phyloP scores from a whole-genome alignment of 257 asterid species.

The Scutellaria barbata region DNA sequence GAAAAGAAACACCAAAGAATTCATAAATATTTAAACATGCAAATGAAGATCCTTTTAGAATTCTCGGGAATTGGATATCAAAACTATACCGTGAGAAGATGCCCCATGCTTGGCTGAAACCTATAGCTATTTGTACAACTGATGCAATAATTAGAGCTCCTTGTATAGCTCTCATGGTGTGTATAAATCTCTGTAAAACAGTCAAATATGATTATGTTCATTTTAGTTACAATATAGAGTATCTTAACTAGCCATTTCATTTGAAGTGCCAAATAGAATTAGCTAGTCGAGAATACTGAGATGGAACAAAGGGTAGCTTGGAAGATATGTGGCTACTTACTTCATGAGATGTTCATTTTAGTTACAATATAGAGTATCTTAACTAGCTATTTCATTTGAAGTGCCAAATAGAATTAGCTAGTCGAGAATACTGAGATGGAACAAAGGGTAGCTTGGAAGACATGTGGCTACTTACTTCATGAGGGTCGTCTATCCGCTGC shows the following conservation, averaged over 20 bases:
- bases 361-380: no score
- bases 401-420: no score
- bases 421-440: no score
- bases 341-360: conserved; percentile 41
- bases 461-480: conserved; percentile 52
- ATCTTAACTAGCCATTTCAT: no score
- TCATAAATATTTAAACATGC: conserved; percentile 24
- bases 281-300: no score
- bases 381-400: no score
- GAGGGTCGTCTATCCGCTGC: conserved; percentile 69
- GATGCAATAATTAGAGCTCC: conserved; percentile 91
- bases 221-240: no score
- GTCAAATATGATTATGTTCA: not conserved
- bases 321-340: conserved; percentile 46
- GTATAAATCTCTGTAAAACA: conserved; percentile 69
- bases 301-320: not conserved
- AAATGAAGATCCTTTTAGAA: conserved; percentile 1
- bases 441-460: not conserved
- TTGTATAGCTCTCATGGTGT: conserved; percentile 93
- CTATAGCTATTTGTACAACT: conserved; percentile 75
- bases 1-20: conserved; percentile 34
- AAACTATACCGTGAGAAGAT: conserved; percentile 80
- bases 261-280: no score
- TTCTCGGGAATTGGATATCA: not conserved
- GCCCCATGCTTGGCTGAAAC: conserved; percentile 97